Evolutionary conservation across 495 filamentous ascomycete species (phyloP).

Genomic region (Hyphodiscus hymeniophilus): DNA sequence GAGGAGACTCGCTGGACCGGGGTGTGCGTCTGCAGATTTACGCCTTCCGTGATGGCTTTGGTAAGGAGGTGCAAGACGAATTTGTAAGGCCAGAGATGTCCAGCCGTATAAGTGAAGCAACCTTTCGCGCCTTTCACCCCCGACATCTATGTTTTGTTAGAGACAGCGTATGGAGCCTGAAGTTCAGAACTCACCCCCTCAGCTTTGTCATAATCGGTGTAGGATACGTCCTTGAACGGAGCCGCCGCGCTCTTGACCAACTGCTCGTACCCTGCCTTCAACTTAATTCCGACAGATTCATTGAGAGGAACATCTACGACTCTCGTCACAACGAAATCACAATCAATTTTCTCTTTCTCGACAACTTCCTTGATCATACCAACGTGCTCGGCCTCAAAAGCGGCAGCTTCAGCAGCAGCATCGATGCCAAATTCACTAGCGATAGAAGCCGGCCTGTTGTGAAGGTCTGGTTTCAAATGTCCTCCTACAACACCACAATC

Average conservation of each 20-base stretch:
- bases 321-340: conserved; percentile 33
- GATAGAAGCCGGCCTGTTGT: conserved; percentile 35
- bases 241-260: not conserved
- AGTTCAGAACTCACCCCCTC: conserved; percentile 33
- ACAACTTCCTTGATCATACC: conserved; percentile 44
- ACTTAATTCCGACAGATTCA: not conserved
- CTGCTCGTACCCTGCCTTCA: not conserved
- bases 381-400: conserved; percentile 47
- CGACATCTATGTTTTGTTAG: conserved; percentile 40
- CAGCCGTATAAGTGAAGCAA: conserved; percentile 48
- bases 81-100: conserved; percentile 55
- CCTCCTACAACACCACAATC: no score
- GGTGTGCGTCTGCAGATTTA: conserved; percentile 59
- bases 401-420: conserved; percentile 43
- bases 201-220: conserved; percentile 29
- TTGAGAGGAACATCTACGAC: conserved; percentile 1
- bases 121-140: conserved; percentile 31
- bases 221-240: conserved; percentile 32
- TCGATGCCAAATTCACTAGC: conserved; percentile 23
- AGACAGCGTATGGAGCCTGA: conserved; percentile 72
- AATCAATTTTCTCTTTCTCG: conserved; percentile 38
- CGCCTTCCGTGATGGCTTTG: conserved; percentile 36
- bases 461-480: conserved; percentile 2
- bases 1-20: conserved; percentile 39
- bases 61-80: conserved; percentile 52